Conservation (phyloP, 2,329 filamentous ascomycete genomes). For the Rhinocladiella mackenziei region DNA sequence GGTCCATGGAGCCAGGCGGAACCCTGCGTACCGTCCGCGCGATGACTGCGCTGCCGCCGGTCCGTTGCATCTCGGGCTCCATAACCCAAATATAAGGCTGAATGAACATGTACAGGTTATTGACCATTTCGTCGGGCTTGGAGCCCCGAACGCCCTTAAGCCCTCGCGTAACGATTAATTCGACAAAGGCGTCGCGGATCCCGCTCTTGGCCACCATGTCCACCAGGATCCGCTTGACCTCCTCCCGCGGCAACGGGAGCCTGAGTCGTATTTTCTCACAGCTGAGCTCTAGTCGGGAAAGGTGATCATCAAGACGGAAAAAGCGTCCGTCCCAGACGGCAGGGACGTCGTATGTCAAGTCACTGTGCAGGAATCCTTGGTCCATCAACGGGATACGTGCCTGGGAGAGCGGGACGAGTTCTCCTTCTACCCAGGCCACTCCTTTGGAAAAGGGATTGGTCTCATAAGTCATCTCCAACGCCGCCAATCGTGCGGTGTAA, state of each 20-base stretch:
- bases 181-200: conserved; percentile 50
- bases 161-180: conserved; percentile 51
- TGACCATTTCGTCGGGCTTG: conserved; percentile 36
- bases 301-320: conserved; percentile 51
- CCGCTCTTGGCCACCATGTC: conserved; percentile 47
- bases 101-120: conserved; percentile 48
- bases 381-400: conserved; percentile 52
- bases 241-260: conserved; percentile 41
- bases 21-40: conserved; percentile 45
- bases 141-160: conserved; percentile 42
- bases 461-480: conserved; percentile 36
- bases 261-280: conserved; percentile 46
- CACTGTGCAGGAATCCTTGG: conserved; percentile 51
- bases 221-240: conserved; percentile 40
- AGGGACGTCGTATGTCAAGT: conserved; percentile 52
- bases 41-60: conserved; percentile 44
- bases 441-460: conserved; percentile 43
- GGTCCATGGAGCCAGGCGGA: conserved; percentile 48
- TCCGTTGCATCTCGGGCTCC: conserved; percentile 43
- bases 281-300: conserved; percentile 42
- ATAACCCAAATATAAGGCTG: conserved; percentile 51
- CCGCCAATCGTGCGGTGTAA: conserved; percentile 35
- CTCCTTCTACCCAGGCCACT: conserved; percentile 47
- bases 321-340: conserved; percentile 51
- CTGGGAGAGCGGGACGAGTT: conserved; percentile 42